phyloP scores from a whole-genome alignment of 495 filamentous ascomycete species.

The Penicillium roqueforti region DNA sequence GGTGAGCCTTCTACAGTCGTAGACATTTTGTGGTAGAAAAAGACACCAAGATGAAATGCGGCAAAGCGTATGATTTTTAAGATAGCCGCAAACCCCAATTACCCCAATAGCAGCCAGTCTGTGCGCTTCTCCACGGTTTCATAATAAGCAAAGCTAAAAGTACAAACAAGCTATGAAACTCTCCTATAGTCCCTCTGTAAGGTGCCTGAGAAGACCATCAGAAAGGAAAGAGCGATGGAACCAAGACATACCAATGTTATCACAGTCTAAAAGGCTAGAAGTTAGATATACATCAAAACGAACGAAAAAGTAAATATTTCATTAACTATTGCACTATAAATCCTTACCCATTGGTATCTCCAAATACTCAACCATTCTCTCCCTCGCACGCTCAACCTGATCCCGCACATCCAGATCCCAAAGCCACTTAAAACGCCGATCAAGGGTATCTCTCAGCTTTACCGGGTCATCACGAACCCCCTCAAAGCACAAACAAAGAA shows the following conservation, averaged over 20 bases:
- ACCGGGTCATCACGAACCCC: constrained; percentile 41
- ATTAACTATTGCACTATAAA: neutral
- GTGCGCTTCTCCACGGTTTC: neutral
- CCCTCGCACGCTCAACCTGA: constrained; percentile 26
- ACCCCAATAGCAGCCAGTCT: neutral
- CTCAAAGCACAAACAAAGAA: constrained; percentile 42
- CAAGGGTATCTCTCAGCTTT: constrained; percentile 37
- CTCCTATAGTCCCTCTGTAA: too few species aligned
- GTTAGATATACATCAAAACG: too few species aligned
- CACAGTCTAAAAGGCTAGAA: too few species aligned
- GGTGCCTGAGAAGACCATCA: too few species aligned
- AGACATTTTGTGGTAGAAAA: neutral
- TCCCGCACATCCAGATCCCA: constrained; percentile 40
- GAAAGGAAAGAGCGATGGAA: too few species aligned
- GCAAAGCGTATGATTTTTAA: too few species aligned
- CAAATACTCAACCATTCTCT: constrained; percentile 14
- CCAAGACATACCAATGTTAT: too few species aligned
- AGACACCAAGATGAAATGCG: too few species aligned
- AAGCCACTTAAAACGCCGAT: constrained; percentile 48
- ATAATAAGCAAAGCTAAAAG: neutral
- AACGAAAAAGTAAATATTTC: neutral
- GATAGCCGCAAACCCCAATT: neutral
- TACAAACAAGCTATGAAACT: too few species aligned
- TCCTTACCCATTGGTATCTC: neutral
- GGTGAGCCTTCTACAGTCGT: neutral